Conservation (phyloP, 208 protist genomes). For the Acanthamoeba culbertsoni region DNA sequence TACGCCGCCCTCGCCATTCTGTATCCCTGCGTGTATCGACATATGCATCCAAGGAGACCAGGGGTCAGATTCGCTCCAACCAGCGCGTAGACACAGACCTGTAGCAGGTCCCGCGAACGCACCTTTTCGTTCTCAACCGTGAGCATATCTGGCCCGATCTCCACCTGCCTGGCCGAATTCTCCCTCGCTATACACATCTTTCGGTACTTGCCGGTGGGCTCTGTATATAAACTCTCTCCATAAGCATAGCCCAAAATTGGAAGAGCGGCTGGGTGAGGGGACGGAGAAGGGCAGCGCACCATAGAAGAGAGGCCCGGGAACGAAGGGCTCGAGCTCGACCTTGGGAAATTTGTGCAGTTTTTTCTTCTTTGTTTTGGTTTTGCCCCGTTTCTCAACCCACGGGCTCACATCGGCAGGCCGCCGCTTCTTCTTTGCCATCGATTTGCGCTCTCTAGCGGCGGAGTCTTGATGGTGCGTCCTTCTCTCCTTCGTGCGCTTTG, state of each 20-base stretch:
- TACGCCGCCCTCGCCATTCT: constrained; percentile 65
- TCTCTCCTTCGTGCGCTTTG: neutral
- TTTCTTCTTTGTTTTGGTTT: neutral
- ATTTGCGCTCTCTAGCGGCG: neutral
- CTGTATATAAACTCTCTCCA: neutral
- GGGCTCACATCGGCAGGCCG: neutral
- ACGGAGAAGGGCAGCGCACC: neutral
- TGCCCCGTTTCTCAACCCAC: neutral
- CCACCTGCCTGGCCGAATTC: constrained; percentile 66
- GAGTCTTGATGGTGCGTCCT: no score
- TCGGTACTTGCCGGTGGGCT: constrained; percentile 59
- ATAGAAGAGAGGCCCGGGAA: constrained; percentile 44
- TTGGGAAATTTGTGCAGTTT: constrained; percentile 26
- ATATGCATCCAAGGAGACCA: no score
- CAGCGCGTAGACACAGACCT: no score
- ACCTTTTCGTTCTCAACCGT: constrained; percentile 36
- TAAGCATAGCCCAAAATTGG: neutral
- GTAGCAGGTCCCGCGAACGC: neutral
- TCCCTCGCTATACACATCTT: constrained; percentile 61
- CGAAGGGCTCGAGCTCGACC: neutral
- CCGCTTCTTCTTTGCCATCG: constrained; percentile 24
- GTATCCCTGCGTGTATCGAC: constrained; percentile 25
- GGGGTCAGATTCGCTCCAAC: no score
- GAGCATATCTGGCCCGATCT: neutral
- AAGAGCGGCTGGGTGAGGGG: neutral